Percentiles rank a stretch among this genome's conserved stretches.
phyloP scores from a whole-genome alignment of 805 yeast species.

The Pichia sporocuriosa region DNA sequence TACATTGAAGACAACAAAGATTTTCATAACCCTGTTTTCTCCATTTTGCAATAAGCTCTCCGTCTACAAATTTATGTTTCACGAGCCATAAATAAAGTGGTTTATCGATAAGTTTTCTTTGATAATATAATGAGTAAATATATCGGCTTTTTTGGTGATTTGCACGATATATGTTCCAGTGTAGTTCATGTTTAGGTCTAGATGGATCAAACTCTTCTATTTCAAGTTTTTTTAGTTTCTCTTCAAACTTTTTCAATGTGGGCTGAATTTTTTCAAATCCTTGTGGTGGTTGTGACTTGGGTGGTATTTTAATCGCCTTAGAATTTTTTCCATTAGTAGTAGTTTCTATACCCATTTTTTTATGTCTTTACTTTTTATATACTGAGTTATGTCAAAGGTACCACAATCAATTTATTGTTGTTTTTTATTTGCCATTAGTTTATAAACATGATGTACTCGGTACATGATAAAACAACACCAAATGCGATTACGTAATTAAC shows the following conservation, averaged over 20 bases:
- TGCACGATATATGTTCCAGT: conserved; percentile 67
- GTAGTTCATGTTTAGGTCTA: conserved; percentile 42
- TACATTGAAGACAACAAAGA: conserved; percentile 77
- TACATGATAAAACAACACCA: no score
- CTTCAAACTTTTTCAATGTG: conserved; percentile 52
- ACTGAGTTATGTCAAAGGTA: no score
- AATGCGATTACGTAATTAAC: no score
- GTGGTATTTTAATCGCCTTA: conserved; percentile 3
- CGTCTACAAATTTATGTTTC: conserved; percentile 60
- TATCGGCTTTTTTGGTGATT: conserved; percentile 73
- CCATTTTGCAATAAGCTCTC: conserved; percentile 66
- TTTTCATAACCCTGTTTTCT: conserved; percentile 66
- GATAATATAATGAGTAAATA: conserved; percentile 66
- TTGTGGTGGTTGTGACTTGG: conserved; percentile 51
- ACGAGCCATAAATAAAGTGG: conserved; percentile 71
- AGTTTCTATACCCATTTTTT: not conserved
- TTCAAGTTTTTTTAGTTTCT: conserved; percentile 38
- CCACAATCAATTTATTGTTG: no score
- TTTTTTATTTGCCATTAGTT: no score
- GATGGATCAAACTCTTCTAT: conserved; percentile 37
- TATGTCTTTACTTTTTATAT: not conserved
- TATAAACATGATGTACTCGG: no score
- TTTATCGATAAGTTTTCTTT: conserved; percentile 56
- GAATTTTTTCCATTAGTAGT: not conserved
- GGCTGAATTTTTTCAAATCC: conserved; percentile 68